Evolutionary conservation across 2,329 filamentous ascomycete genomes (phyloP).

Genomic region (Rasamsonia emersonii): DNA sequence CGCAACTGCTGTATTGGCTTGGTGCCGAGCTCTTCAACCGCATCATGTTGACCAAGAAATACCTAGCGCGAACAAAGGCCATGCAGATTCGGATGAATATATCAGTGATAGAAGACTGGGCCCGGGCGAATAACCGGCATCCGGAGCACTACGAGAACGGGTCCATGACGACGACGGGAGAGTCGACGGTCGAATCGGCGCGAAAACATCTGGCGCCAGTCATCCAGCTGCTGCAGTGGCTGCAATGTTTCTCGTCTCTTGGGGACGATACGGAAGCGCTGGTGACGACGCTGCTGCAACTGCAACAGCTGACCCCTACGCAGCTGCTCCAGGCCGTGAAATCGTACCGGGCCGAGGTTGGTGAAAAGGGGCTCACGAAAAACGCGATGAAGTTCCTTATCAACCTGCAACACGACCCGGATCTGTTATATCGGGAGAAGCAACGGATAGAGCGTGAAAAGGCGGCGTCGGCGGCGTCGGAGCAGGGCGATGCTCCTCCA

Average conservation of each 20-base stretch:
- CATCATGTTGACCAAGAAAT: constrained; percentile 92
- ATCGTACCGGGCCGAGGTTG: constrained; percentile 89
- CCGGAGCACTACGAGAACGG: constrained; percentile 94
- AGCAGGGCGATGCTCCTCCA: constrained; percentile 16
- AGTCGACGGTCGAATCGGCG: constrained; percentile 76
- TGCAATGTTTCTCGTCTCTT: constrained; percentile 93
- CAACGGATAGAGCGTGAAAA: constrained; percentile 9
- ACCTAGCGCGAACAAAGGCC: constrained; percentile 89
- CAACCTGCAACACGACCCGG: constrained; percentile 67
- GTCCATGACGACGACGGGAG: constrained; percentile 74
- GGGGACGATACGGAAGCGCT: constrained; percentile 84
- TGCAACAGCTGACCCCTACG: constrained; percentile 73
- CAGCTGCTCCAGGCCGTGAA: constrained; percentile 88
- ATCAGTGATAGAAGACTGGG: constrained; percentile 92
- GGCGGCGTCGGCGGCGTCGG: not conserved
- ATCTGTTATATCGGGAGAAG: constrained; percentile 43
- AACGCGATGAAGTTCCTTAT: constrained; percentile 79
- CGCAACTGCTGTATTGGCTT: constrained; percentile 92
- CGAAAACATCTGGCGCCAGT: constrained; percentile 79
- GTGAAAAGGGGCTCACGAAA: constrained; percentile 84
- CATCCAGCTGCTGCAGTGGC: constrained; percentile 91
- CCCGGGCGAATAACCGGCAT: constrained; percentile 80
- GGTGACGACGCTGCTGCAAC: constrained; percentile 78
- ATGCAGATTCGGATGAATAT: constrained; percentile 99
- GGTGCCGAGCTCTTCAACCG: constrained; percentile 95